Evolutionary conservation across 2,329 filamentous ascomycete genomes (phyloP), one percentile per base, ranked within the genome.

Genomic region (Cephalotrichum gorgonifer): DNA sequence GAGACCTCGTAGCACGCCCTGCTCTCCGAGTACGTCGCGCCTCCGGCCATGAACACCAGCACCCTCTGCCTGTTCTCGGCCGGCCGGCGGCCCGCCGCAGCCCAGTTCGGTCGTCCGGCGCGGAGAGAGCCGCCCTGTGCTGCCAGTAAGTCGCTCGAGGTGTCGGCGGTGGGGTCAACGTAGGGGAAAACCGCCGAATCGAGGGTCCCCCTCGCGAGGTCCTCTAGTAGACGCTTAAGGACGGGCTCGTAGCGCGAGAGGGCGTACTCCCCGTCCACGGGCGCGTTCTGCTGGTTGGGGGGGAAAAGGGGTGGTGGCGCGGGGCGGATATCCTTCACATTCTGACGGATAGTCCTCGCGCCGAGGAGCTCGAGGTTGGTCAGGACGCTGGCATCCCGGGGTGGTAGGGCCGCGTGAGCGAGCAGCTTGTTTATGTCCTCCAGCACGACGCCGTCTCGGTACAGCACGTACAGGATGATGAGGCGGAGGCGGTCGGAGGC

Each of bases 61-160:
- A 97, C 77, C 47, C 93, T 82, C 63, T 98, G 93, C 48, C 85
- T 81, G 55, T 90, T 94, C 62, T 97, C 91, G 2, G 65, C 52
- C 74, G 79, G 51, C 72, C 82, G 78, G 43, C 85, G 76, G 41
- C 88, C 83, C 9, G 86, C 84, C 48, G 88, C 87, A 2, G 93
- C 93, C 93, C 93, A 98, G 39, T 90, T 95, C 2, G 91, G 93
- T 59, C 95, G 94, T 15, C 89, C 89, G 9, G 88, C 87, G 51
- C 93, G 85, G 23, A 98, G 76, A 14, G 91, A 97, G 12, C 86
- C 80, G 55, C 86, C 76, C 25, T 77, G 68, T 4, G 68, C 71
- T 6, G 73, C 70, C 42, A 78, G 59, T 33, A 78, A 67, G 52
- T 83, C 78, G 50, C 79, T 76, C 53, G 78, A 76, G 15, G 74